phyloP scores from a whole-genome alignment of 495 filamentous ascomycete genomes.

The Cladorrhinum samala region DNA sequence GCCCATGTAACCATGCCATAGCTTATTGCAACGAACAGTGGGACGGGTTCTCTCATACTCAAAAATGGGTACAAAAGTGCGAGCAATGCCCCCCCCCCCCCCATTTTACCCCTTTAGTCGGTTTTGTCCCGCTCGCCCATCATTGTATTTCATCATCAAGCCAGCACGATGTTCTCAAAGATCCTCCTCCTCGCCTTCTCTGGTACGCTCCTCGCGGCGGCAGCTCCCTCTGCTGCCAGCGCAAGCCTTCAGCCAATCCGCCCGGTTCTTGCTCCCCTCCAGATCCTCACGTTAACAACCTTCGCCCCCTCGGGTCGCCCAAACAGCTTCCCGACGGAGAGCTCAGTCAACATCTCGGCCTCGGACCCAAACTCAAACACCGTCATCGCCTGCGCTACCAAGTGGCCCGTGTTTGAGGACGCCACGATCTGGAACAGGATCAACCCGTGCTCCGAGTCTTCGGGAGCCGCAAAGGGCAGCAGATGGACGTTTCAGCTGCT shows the following conservation, averaged over 20 bases:
- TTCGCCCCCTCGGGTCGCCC: background rate
- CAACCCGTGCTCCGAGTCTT: slow-evolving; percentile 7
- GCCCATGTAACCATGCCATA: too few species aligned
- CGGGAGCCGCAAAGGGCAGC: background rate
- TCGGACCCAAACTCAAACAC: background rate
- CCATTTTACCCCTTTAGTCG: too few species aligned
- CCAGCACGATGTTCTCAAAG: background rate
- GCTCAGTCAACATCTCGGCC: background rate
- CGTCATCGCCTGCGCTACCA: background rate
- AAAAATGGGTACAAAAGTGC: too few species aligned
- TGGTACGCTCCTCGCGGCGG: background rate
- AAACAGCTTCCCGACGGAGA: background rate
- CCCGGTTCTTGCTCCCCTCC: background rate
- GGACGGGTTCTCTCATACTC: too few species aligned
- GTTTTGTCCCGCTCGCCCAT: too few species aligned
- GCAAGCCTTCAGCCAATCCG: background rate
- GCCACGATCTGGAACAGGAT: background rate
- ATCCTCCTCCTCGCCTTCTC: background rate
- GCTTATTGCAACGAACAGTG: too few species aligned
- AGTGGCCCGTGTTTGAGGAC: background rate
- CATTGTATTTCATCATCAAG: background rate
- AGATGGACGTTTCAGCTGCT: slow-evolving; percentile 16
- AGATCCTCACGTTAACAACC: background rate
- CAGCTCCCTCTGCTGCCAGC: background rate
- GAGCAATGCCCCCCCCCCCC: too few species aligned